Evolutionary conservation across 176 grass and related monocot genomes (phyloP).

Genomic region (Ensete ventricosum): DNA sequence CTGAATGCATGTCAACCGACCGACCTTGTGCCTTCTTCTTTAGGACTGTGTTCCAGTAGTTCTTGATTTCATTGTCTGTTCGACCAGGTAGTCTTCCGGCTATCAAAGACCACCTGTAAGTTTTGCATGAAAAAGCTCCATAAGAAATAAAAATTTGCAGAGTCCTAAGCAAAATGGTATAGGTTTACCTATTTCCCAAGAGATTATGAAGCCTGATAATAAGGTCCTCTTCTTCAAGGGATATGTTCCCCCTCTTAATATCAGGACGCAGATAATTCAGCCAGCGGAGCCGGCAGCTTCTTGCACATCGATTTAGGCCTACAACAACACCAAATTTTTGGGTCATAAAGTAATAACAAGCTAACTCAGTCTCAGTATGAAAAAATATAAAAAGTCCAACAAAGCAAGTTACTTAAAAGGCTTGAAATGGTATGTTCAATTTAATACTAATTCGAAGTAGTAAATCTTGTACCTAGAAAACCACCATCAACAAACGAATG

Average conservation of each 20-base stretch:
- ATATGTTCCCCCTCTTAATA: constrained; percentile 18
- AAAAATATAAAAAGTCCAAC: too few species aligned
- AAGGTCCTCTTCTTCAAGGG: constrained; percentile 11
- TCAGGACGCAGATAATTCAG: constrained; percentile 12
- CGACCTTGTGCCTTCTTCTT: neutral
- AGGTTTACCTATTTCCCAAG: constrained; percentile 8
- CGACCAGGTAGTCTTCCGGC: constrained; percentile 2
- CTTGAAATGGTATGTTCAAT: too few species aligned
- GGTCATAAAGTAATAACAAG: neutral
- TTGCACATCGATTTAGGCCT: neutral
- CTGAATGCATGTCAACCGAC: neutral
- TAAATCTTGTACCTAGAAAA: neutral
- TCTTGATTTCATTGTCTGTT: constrained; percentile 9
- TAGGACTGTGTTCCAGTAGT: constrained; percentile 3
- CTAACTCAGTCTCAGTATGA: too few species aligned
- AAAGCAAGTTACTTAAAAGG: too few species aligned
- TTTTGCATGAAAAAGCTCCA: neutral
- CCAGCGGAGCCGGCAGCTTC: constrained; percentile 1
- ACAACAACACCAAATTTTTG: neutral
- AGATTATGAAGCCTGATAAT: constrained; percentile 14
- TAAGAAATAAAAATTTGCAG: neutral
- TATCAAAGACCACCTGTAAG: constrained; percentile 15
- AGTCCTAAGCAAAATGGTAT: neutral
- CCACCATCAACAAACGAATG: neutral
- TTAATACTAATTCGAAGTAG: too few species aligned